These are phyloP conservation scores for Allium fistulosum DNA, from an alignment of 106 monocot genomes.

Conservation along the genomic window DNA sequence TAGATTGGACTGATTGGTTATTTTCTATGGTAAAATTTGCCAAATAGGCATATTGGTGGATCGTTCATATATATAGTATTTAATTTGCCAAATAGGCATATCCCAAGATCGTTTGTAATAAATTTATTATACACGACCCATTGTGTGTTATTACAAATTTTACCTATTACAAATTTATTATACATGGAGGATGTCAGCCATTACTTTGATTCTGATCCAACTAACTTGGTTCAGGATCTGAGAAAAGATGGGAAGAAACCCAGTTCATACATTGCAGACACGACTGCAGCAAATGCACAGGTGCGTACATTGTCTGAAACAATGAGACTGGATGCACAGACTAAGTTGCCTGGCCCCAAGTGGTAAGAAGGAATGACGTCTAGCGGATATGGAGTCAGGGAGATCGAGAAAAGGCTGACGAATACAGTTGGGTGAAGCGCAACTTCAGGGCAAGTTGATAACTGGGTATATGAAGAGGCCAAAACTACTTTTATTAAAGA, in stretches of 20 bases:
- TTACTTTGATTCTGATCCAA: constrained; percentile 69
- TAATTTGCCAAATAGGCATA: too few species aligned
- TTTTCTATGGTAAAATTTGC: too few species aligned
- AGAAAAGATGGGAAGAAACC: constrained; percentile 56
- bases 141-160: too few species aligned
- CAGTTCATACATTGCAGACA: constrained; percentile 54
- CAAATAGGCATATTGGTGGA: too few species aligned
- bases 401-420: constrained; percentile 70
- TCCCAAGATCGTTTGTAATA: too few species aligned
- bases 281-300: constrained; percentile 70
- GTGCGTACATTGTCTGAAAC: constrained; percentile 65
- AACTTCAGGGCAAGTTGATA: constrained; percentile 65
- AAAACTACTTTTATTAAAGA: constrained; percentile 65
- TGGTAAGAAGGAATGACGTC: constrained; percentile 75
- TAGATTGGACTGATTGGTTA: too few species aligned
- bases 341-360: constrained; percentile 45
- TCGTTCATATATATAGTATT: too few species aligned
- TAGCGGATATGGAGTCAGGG: constrained; percentile 62
- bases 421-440: constrained; percentile 80
- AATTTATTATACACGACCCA: too few species aligned
- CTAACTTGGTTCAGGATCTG: constrained; percentile 50
- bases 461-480: constrained; percentile 74
- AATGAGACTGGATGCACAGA: constrained; percentile 59
- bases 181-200: too few species aligned
- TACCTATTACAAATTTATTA: too few species aligned